A percentile compares a stretch with the other conserved stretches of the same genome.
Evolutionary conservation across 2,329 filamentous ascomycete species (phyloP).

Genomic region (Chalaropsis thielavioides): DNA sequence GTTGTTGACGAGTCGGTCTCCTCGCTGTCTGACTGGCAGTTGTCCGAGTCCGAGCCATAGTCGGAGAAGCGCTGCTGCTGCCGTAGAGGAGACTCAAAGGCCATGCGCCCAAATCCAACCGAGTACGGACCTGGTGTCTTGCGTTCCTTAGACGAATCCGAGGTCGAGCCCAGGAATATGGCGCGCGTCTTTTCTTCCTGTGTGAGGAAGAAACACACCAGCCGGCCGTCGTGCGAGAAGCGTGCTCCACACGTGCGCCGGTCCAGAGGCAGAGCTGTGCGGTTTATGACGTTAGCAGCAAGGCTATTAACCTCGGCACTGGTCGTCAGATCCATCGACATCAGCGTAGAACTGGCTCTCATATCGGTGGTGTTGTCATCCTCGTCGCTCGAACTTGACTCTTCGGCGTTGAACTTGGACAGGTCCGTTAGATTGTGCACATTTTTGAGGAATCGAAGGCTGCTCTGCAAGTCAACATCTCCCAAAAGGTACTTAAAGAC

Average conservation of each 20-base stretch:
- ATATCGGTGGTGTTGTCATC: constrained; percentile 51
- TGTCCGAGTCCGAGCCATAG: constrained; percentile 37
- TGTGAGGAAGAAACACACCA: constrained; percentile 55
- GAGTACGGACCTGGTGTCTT: constrained; percentile 41
- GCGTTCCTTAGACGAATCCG: constrained; percentile 25
- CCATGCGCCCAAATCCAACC: constrained; percentile 41
- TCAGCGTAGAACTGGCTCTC: constrained; percentile 38
- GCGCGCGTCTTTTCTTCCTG: constrained; percentile 46
- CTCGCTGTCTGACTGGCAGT: constrained; percentile 26
- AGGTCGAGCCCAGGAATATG: constrained; percentile 24
- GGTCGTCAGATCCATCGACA: constrained; percentile 47
- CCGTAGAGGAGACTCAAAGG: constrained; percentile 36
- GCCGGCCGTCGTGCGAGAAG: constrained; percentile 46
- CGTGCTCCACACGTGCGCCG: constrained; percentile 45
- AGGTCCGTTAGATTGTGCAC: constrained; percentile 39
- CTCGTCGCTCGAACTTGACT: constrained; percentile 74
- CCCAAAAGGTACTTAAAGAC: constrained; percentile 49
- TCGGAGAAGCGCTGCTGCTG: constrained; percentile 35
- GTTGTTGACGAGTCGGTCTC: constrained; percentile 29
- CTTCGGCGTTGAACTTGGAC: constrained; percentile 43
- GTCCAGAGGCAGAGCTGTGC: constrained; percentile 38
- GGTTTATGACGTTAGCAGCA: constrained; percentile 1
- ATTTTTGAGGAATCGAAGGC: constrained; percentile 47
- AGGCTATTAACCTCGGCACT: constrained; percentile 40
- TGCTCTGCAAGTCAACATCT: constrained; percentile 45